Base-by-base conservation (phyloP, 345 rosid genomes). In the Mangifera indica region DNA sequence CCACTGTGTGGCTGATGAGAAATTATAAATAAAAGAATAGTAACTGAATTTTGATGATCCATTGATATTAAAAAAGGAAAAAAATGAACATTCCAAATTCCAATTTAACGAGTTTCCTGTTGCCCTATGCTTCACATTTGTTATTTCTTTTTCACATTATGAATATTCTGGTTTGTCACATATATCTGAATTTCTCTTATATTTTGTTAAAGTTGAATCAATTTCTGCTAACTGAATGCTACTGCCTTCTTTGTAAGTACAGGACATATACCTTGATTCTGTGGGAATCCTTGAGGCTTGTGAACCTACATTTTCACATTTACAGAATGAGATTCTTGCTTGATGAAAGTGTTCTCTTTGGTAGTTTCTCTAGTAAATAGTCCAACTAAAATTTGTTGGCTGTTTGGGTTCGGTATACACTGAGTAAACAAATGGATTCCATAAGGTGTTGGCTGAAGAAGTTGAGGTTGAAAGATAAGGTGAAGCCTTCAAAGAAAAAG, bases 381-480 rank as follows among this genome's bases (percentile, higher is more conserved):
- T 72, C 44, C 49, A 53, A 61, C 53, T 53, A 74, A 44, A 66
- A 69, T 70, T n/a, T 12, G 61, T 45, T 22, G 60, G 32, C 72
- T n/a, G 15, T 58, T 20, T 51, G 32, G 60, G 63, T 32, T 62
- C 49, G 53, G 25, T 63, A 44, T 66, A 76, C 59, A 73, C 25
- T 7, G 20, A 65, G 61, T 73, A 70, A 25, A 71, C 18, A 70
- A 74, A 94, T 94, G 98, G 98, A 90, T 63, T 64, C 89, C 63
- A 79, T 81, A 64, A 84, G 83, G 80, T 83, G 84, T 81, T 94
- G 97, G 98, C 82, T 94, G 80, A 88, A 77, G 69, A 94, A 85
- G 84, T 77, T 85, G 32, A 87, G 74, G 83, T 87, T 92, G 45
- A 94, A 88, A 84, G 90, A 85, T 71, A 89, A 88, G 83, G 69